Evolutionary conservation across 805 yeast genomes (phyloP).

Genomic region (Barnettozyma sp.): DNA sequence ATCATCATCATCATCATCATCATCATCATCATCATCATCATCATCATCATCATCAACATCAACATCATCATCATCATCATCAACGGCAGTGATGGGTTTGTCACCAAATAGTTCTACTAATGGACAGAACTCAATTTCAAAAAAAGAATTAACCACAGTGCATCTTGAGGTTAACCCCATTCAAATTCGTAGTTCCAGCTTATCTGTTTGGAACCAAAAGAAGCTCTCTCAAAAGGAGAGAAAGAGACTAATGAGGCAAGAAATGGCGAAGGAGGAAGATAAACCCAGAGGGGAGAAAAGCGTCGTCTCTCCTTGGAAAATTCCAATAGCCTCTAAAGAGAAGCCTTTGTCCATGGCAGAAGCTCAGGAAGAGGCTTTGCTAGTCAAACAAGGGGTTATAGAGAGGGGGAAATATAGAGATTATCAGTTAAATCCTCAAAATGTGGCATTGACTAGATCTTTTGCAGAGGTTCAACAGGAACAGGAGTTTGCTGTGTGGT

Average conservation of each 20-base stretch:
- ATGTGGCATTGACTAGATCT: constrained; percentile 28
- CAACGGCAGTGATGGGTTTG: background rate
- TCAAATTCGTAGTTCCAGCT: too few relatives aligned
- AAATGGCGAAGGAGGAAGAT: constrained; percentile 8
- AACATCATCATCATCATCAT: background rate
- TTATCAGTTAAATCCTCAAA: constrained; percentile 8
- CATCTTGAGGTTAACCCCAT: too few relatives aligned
- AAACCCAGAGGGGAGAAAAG: constrained; percentile 2
- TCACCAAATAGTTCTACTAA: too few relatives aligned
- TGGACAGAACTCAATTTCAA: too few relatives aligned
- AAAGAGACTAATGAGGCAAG: constrained; percentile 33
- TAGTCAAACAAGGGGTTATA: constrained; percentile 28
- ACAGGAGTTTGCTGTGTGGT: constrained; percentile 82
- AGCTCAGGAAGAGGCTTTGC: constrained; percentile 18
- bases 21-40: too few relatives aligned
- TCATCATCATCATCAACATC: background rate
- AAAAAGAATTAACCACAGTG: too few relatives aligned
- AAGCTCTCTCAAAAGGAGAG: constrained; percentile 52
- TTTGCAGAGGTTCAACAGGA: constrained; percentile 72
- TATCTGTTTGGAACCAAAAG: too few relatives aligned
- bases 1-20: too few relatives aligned
- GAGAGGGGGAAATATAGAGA: constrained; percentile 7
- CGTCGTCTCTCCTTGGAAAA: constrained; percentile 19
- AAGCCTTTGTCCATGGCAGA: constrained; percentile 15
- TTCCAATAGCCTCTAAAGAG: constrained; percentile 9